A percentile compares a stretch with the other conserved stretches of the same genome.
phyloP scores from a whole-genome alignment of 2,329 filamentous ascomycete species.

The Fusarium algeriense region DNA sequence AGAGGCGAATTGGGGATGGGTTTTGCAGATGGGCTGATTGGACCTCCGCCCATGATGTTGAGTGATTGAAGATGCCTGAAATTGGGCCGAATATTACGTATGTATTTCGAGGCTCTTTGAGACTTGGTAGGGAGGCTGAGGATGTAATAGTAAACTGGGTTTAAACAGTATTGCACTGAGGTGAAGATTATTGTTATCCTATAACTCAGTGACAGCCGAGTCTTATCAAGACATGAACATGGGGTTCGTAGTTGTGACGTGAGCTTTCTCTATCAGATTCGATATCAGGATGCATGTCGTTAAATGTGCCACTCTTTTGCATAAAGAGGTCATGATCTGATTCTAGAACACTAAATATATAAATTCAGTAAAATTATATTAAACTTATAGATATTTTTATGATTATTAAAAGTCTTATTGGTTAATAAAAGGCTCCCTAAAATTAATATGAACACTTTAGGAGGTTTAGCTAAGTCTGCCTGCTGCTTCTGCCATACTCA shows the following conservation, averaged over 20 bases:
- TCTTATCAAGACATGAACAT: not conserved
- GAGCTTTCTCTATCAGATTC: not conserved
- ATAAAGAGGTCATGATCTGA: not conserved
- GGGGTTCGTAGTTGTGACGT: not conserved
- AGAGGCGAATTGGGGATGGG: not conserved
- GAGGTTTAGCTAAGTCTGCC: too few relatives aligned
- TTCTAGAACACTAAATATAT: accelerated
- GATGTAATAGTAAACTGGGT: accelerated
- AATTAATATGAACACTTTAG: not conserved
- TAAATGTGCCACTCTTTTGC: not conserved
- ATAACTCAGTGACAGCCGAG: accelerated
- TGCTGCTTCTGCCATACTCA: not conserved
- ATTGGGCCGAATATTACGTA: accelerated
- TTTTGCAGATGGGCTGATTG: not conserved
- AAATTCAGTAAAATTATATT: not conserved
- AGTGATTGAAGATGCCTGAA: accelerated
- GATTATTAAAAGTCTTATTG: too few relatives aligned
- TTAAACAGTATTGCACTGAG: accelerated
- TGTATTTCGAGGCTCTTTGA: too few relatives aligned
- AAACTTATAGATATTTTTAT: not conserved
- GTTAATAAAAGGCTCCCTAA: not conserved
- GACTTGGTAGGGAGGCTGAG: accelerated
- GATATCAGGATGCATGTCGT: accelerated
- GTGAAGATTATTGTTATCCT: not conserved
- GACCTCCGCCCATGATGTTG: constrained; percentile 1